These are phyloP conservation scores for Penicillium salamii DNA, from an alignment of 495 filamentous ascomycete genomes.

Conservation along the genomic window DNA sequence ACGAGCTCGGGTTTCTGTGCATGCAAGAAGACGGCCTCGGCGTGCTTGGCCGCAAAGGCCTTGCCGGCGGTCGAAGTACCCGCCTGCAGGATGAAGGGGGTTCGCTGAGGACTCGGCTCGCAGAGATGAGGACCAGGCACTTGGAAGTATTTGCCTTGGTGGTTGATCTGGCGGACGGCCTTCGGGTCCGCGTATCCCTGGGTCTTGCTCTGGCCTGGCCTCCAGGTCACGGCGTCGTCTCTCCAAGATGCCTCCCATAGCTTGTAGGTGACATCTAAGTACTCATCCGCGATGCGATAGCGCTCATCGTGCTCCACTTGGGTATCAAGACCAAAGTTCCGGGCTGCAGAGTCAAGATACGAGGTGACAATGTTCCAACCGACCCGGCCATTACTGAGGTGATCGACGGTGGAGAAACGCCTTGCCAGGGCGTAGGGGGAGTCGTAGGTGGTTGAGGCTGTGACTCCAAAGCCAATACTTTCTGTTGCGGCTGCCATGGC, in stretches of 20 bases:
- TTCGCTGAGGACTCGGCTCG: conserved; percentile 63
- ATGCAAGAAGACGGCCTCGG: conserved; percentile 51
- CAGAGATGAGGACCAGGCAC: conserved; percentile 65
- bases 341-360: conserved; percentile 63
- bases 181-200: conserved; percentile 54
- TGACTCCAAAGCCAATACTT: conserved; percentile 64
- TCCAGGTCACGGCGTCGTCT: conserved; percentile 55
- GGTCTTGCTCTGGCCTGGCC: conserved; percentile 16
- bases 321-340: conserved; percentile 56
- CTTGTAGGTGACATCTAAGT: conserved; percentile 66
- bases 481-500: conserved; percentile 53
- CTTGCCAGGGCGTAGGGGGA: conserved; percentile 67
- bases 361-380: conserved; percentile 69
- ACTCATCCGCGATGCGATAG: conserved; percentile 66
- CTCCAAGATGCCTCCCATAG: conserved; percentile 66
- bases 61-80: conserved; percentile 61
- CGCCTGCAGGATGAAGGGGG: conserved; percentile 64
- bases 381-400: conserved; percentile 61
- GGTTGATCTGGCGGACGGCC: conserved; percentile 60
- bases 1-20: conserved; percentile 47
- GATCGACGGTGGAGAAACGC: conserved; percentile 63
- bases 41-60: conserved; percentile 60
- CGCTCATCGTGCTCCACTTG: conserved; percentile 65
- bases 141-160: conserved; percentile 61
- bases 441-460: conserved; percentile 65